These are phyloP conservation scores for Pseudoneurospora amorphoporcata DNA, from an alignment of 495 filamentous ascomycete genomes.

Conservation along the genomic window DNA sequence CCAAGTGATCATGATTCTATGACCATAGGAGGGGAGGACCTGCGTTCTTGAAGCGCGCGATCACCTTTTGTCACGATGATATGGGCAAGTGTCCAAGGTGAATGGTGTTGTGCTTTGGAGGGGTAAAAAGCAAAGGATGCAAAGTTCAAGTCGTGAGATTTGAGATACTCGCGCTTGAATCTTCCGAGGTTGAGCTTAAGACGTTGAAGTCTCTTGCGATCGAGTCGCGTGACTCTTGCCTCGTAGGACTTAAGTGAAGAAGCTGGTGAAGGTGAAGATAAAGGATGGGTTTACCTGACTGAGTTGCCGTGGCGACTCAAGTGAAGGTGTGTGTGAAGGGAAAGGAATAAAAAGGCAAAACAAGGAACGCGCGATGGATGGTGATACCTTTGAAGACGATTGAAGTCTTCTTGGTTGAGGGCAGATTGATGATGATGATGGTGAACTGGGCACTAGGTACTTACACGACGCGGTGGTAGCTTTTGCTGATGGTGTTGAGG, in stretches of 20 bases:
- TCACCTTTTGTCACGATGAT: neutral
- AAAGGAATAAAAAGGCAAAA: neutral
- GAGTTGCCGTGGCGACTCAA: neutral
- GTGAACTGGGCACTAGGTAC: neutral
- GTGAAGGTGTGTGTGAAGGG: neutral
- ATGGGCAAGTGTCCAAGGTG: neutral
- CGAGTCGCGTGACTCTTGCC: neutral
- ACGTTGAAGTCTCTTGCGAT: neutral
- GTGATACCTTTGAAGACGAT: neutral
- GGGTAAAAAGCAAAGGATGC: neutral
- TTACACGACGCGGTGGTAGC: neutral
- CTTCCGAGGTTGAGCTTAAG: neutral
- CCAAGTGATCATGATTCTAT: neutral
- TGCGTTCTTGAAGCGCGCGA: neutral
- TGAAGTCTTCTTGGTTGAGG: neutral
- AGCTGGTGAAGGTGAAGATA: neutral
- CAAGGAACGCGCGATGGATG: neutral
- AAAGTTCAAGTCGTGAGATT: neutral
- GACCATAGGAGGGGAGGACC: neutral
- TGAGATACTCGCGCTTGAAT: neutral
- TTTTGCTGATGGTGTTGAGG: neutral
- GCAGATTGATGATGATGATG: neutral
- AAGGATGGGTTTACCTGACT: neutral
- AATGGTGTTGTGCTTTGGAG: neutral
- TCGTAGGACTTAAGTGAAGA: neutral